Conservation (phyloP, 192 early-diverging fungal species). For the Coemansia sp. region DNA sequence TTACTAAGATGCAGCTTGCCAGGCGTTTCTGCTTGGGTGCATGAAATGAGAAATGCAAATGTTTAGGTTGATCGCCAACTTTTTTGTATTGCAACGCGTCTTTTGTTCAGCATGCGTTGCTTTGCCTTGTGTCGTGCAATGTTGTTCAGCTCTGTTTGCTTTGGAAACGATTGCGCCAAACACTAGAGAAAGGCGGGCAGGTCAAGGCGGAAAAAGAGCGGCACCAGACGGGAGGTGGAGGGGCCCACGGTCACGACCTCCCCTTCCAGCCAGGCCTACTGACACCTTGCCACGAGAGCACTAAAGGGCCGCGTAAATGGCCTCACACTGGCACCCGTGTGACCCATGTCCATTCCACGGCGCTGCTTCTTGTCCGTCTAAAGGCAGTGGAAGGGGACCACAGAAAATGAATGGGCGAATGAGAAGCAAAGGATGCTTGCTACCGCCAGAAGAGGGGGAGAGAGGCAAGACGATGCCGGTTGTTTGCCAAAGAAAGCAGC, state of each 20-base stretch:
- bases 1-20: background rate
- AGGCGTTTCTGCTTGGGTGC: background rate
- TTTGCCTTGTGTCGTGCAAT: background rate
- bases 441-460: background rate
- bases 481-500: background rate
- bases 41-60: background rate
- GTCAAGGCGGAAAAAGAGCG: too few species aligned
- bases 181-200: too few species aligned
- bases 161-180: too few species aligned
- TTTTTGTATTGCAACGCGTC: background rate
- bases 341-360: background rate
- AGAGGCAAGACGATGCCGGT: background rate
- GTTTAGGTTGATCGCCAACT: background rate
- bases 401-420: too few species aligned
- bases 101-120: background rate
- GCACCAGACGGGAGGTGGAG: too few species aligned
- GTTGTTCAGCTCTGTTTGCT: too few species aligned
- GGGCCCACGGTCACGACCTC: too few species aligned
- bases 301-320: background rate
- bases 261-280: too few species aligned
- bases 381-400: too few species aligned
- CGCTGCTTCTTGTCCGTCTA: background rate
- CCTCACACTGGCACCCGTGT: too few species aligned
- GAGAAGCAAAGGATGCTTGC: background rate
- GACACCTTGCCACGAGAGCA: constrained; percentile 7